Conservation (phyloP, 345 rosid genomes). For the Hibiscus tridactylites region DNA sequence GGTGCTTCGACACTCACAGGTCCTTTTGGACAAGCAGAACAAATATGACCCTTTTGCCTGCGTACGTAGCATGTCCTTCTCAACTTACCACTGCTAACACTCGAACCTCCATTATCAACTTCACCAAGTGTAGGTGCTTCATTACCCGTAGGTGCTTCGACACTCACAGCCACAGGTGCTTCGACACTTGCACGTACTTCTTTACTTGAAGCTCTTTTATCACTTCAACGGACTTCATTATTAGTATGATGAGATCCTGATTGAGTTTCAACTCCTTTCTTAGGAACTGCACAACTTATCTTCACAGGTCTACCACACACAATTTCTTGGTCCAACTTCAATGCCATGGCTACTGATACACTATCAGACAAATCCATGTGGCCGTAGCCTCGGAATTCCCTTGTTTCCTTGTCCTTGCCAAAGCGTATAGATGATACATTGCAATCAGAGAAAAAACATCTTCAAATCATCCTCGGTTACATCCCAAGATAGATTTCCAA, state of each 20-base stretch:
- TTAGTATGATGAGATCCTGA: slow-evolving; percentile 8
- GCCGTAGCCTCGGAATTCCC: slow-evolving; percentile 79
- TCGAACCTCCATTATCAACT: not conserved
- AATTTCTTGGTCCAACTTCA: slow-evolving; percentile 72
- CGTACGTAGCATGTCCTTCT: too few relatives aligned
- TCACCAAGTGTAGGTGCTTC: not conserved
- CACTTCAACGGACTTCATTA: not conserved
- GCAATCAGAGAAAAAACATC: slow-evolving; percentile 63
- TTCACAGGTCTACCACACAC: slow-evolving; percentile 73
- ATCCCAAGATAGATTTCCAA: slow-evolving; percentile 87
- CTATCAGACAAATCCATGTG: slow-evolving; percentile 77
- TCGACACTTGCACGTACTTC: not conserved
- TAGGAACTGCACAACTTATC: slow-evolving; percentile 75
- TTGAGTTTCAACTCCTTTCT: slow-evolving; percentile 22
- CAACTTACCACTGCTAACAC: too few relatives aligned
- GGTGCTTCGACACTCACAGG: too few relatives aligned
- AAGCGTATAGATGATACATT: slow-evolving; percentile 56
- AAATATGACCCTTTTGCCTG: too few relatives aligned
- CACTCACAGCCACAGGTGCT: too few relatives aligned
- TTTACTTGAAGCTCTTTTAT: not conserved
- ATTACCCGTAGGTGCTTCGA: too few relatives aligned
- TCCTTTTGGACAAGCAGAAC: too few relatives aligned
- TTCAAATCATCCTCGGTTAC: slow-evolving; percentile 63
- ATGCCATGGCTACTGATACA: slow-evolving; percentile 49
- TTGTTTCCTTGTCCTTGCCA: slow-evolving; percentile 73